Evolutionary conservation across 148 eudicot species (phyloP), one percentile per base, ranked within the genome.

Genomic region (Fagopyrum esculentum): DNA sequence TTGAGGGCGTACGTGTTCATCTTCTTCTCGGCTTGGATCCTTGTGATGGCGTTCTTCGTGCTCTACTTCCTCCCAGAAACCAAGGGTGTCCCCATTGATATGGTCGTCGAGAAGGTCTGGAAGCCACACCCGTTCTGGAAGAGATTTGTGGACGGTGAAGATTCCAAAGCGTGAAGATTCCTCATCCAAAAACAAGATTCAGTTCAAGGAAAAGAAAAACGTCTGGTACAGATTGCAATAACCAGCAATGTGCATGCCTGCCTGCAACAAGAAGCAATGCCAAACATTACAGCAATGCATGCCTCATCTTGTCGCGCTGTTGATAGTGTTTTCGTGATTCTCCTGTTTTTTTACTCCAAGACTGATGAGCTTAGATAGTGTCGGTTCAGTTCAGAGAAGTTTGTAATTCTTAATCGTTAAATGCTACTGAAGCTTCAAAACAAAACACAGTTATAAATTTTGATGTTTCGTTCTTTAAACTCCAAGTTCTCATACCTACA

Each of bases 11-110:
- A n/a, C 61, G 81, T 85, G n/a, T 85, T 85, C 78, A 73, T 85
- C 85, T 82, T 85, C 84, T 85, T 85, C 80, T 63, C 87, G 6
- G 87, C 61, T 2, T 85, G 83, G 87, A 82, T 85, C 22, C 16
- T 85, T 35, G n/a, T 71, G 44, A 85, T 85, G 87, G 82, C 83
- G 0, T 2, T 85, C 16, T 85, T 82, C 46, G 85, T 80, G 9
- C 29, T 80, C 19, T 82, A 80, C 79, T 74, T 85, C 29, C 70
- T 85, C 45, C 87, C 87, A 3, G 87, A 85, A 79, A 85, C 87
- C 0, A 85, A 83, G 69, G 83, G 84, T 0, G 78, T 85, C 16
- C 85, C 85, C 0, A 78, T 85, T 44, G 87, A 82, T 55, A 2
- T 11, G 57, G 80, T 85, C 54, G 30, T 44, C 2, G 83, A 85